Conservation (phyloP, 164 flowering plant species). For the Vitis labrusca region DNA sequence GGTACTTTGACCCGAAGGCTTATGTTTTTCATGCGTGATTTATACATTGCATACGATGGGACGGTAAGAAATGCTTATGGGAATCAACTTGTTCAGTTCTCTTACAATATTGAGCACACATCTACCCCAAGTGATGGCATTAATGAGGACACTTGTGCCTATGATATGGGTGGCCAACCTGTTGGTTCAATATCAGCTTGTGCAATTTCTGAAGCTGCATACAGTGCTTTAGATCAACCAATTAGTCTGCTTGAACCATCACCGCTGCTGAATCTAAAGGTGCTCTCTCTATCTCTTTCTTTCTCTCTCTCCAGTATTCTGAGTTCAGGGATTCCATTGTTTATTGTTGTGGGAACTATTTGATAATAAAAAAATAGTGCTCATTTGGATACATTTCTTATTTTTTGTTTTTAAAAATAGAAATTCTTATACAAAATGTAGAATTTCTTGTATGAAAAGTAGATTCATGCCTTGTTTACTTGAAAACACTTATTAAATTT, state of each 20-base stretch:
- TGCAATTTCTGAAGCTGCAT: conserved; percentile 91
- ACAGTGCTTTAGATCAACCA: conserved; percentile 93
- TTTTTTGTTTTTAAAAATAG: no score
- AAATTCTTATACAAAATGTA: no score
- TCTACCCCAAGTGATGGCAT: conserved; percentile 1
- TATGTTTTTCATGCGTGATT: conserved; percentile 88
- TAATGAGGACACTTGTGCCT: conserved; percentile 11
- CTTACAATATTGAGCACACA: conserved; percentile 34
- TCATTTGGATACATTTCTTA: no score
- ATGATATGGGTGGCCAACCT: conserved; percentile 62
- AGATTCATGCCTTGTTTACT: no score
- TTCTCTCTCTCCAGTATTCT: background rate
- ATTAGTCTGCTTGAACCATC: conserved; percentile 65
- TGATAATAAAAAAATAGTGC: no score
- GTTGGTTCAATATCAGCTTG: conserved; percentile 87
- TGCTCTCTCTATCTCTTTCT: conserved; percentile 18
- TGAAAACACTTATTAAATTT: no score
- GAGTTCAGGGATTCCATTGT: background rate
- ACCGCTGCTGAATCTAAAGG: conserved; percentile 81
- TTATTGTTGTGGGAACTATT: background rate
- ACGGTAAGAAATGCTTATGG: conserved; percentile 89
- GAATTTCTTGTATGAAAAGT: no score
- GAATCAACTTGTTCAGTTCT: conserved; percentile 76
- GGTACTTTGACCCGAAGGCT: conserved; percentile 75
- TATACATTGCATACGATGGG: conserved; percentile 75